Evolutionary conservation across 2,329 filamentous ascomycete genomes (phyloP).

Genomic region (Pezicula carpinea): DNA sequence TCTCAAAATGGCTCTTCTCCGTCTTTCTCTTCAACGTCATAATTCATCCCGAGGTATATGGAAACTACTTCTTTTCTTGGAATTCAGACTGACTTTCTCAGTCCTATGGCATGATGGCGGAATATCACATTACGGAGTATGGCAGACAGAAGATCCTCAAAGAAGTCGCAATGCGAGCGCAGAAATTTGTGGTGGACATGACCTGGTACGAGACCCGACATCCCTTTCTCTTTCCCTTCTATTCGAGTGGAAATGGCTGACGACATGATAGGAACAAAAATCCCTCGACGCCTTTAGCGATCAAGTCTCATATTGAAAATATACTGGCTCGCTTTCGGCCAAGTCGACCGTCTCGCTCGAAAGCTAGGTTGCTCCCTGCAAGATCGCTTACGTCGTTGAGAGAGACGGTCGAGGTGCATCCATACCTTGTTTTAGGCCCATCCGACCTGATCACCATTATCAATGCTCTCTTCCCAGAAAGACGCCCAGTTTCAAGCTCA

Average conservation of each 20-base stretch:
- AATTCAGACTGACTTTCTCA: constrained; percentile 17
- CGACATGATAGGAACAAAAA: constrained; percentile 45
- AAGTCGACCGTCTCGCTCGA: constrained; percentile 36
- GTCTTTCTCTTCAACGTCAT: constrained; percentile 80
- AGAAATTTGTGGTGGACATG: constrained; percentile 75
- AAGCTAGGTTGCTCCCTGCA: constrained; percentile 60
- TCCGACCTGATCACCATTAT: constrained; percentile 76
- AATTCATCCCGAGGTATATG: constrained; percentile 76
- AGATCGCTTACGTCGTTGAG: constrained; percentile 67
- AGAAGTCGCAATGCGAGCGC: constrained; percentile 75
- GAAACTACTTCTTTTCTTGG: constrained; percentile 4
- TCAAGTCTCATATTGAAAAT: constrained; percentile 66
- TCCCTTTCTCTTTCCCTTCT: not conserved
- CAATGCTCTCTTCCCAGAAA: constrained; percentile 78
- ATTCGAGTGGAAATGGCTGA: constrained; percentile 2
- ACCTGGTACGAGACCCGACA: constrained; percentile 41
- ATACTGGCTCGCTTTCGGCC: constrained; percentile 59
- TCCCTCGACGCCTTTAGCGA: constrained; percentile 56
- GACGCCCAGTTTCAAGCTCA: constrained; percentile 55
- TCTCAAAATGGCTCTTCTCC: constrained; percentile 89
- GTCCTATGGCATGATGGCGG: constrained; percentile 67
- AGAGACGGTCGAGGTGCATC: constrained; percentile 74
- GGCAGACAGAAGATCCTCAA: constrained; percentile 77
- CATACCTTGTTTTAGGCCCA: constrained; percentile 74
- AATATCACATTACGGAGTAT: constrained; percentile 89